Conservation (phyloP, 768 basidiomycete genomes). For the Cytidiella melzeri region DNA sequence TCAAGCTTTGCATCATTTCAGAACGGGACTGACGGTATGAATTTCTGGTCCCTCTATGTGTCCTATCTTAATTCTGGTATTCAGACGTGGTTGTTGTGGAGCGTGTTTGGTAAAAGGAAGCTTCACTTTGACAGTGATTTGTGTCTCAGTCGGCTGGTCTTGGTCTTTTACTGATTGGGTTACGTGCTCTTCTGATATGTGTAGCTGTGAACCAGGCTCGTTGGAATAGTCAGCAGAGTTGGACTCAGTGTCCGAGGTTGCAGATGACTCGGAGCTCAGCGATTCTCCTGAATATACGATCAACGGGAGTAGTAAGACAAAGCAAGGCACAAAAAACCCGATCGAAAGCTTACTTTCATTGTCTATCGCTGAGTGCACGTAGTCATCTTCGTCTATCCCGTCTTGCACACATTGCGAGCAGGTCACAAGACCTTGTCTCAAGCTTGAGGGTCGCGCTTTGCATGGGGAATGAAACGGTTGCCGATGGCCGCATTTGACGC, state of each 20-base stretch:
- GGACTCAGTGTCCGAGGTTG: background rate
- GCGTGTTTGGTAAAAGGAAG: background rate
- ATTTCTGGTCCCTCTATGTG: background rate
- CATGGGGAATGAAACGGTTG: too few relatives aligned
- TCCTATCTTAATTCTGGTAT: background rate
- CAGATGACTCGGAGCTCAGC: background rate
- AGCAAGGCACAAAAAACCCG: background rate
- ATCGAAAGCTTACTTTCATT: background rate
- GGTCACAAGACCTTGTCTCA: too few relatives aligned
- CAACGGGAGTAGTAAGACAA: background rate
- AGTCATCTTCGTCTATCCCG: background rate
- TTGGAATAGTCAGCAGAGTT: background rate
- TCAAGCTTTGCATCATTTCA: too few relatives aligned
- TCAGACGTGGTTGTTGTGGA: background rate
- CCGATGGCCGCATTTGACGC: too few relatives aligned
- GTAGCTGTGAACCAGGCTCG: too few relatives aligned
- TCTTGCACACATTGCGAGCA: background rate
- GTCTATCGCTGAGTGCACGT: background rate
- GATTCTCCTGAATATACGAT: background rate
- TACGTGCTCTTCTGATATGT: background rate
- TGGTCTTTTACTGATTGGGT: background rate
- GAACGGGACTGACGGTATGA: background rate
- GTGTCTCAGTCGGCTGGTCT: background rate
- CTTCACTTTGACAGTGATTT: background rate
- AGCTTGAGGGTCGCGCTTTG: too few relatives aligned